Conservation (phyloP, 495 filamentous ascomycete species). For the Hyaloscypha finlandica region DNA sequence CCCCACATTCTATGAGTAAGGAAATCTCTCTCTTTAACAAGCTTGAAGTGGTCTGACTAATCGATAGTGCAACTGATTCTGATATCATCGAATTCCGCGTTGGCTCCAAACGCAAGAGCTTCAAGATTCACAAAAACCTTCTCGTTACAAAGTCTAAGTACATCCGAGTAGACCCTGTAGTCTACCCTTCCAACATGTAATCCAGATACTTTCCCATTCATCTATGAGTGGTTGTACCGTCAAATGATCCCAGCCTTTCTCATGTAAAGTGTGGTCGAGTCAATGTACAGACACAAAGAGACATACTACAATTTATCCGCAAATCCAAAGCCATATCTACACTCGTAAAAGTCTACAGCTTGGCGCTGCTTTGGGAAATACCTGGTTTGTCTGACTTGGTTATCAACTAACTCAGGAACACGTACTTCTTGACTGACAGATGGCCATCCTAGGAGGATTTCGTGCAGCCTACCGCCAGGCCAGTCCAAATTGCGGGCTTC, state of each 20-base stretch:
- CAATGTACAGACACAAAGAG: neutral
- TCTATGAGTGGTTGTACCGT: neutral
- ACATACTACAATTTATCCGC: neutral
- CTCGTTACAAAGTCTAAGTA: neutral
- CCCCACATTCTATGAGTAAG: neutral
- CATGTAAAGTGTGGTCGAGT: neutral
- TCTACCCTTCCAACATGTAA: neutral
- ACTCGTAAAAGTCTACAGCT: neutral
- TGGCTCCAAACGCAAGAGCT: neutral
- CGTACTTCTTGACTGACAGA: neutral
- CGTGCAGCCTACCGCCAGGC: neutral
- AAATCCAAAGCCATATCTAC: neutral
- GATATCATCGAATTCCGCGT: neutral
- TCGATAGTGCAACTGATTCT: neutral
- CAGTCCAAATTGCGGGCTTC: neutral
- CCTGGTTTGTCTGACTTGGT: neutral
- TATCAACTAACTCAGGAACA: neutral
- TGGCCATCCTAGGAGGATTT: neutral
- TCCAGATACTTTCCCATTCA: neutral
- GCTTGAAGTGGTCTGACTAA: neutral
- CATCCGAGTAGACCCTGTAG: neutral
- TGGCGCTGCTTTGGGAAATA: neutral
- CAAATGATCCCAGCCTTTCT: neutral
- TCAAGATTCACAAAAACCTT: neutral
- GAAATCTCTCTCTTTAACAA: no score